Evolutionary conservation across 768 basidiomycete genomes (phyloP), one percentile per base, ranked within the genome.

Genomic region (Boletus subparvulus): DNA sequence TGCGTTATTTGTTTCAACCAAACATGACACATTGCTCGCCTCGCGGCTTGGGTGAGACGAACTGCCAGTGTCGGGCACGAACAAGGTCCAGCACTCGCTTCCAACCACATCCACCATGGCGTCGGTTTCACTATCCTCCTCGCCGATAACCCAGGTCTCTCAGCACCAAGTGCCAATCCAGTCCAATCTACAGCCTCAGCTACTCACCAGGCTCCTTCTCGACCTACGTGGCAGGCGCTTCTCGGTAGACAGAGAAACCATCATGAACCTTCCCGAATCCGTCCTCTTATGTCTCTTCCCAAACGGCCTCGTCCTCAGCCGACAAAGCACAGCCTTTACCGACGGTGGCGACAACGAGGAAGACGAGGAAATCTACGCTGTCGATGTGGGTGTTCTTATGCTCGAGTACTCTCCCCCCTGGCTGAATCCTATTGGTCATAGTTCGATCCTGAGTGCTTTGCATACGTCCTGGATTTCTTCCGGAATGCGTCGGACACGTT

Each of bases 381-480:
- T 98, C 68, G 96, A 98, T 71, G 96, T 98, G 75, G 76, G 94
- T 87, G 41, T 58, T 44, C 45, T 54, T 56, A 41, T 57, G 39
- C 37, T 58, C 55, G 53, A 45, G 58, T 50, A 40, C 36, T 33
- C 37, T 26, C 12, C 40, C 35, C 46, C 47, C 26, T 41, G 30
- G 14, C 46, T 59, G 28, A 58, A 56, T n/a, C 50, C 37, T 17
- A 43, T 58, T 47, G 42, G 47, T 42, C 35, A 17, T 61, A 98
- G 96, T 99, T 98, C 70, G 97, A 99, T 76, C 94, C 96, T 52
- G 88, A 93, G 43, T 98, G 95, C 73, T 97, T 99, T 75, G 81
- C 87, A 74, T 98, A 86, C 71, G 93, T 98, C 47, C 84, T 99
- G 30, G 79, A 82, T 41, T 98, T 98, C 82, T 99, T 97, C 80